Conservation (phyloP, 148 eudicot genomes). For the Rhododendron simsii region DNA sequence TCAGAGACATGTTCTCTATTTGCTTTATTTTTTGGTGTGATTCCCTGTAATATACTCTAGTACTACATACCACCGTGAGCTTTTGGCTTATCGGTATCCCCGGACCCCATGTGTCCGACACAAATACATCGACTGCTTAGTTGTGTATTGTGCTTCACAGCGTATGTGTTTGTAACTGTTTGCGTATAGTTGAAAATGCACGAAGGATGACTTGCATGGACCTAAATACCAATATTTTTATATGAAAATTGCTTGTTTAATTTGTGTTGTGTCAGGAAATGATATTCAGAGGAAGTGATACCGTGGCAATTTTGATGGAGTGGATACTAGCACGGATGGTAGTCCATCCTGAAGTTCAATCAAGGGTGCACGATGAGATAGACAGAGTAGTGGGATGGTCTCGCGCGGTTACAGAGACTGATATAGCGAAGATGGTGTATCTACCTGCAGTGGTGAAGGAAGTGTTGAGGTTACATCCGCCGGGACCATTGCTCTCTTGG, state of each 20-base stretch:
- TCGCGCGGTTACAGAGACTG: conserved; percentile 46
- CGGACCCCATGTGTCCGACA: too few relatives aligned
- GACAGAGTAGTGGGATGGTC: conserved; percentile 46
- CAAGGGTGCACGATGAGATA: conserved; percentile 51
- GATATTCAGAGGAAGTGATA: conserved; percentile 82
- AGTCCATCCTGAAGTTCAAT: conserved; percentile 51
- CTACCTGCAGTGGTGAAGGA: conserved; percentile 62
- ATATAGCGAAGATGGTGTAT: conserved; percentile 34
- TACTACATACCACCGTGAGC: neutral
- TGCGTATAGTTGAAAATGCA: too few relatives aligned
- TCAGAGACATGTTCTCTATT: neutral
- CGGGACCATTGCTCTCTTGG: conserved; percentile 82
- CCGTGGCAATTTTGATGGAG: conserved; percentile 62
- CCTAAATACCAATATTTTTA: neutral
- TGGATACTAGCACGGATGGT: conserved; percentile 67
- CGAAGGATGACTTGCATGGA: too few relatives aligned
- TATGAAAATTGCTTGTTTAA: neutral
- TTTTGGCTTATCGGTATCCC: neutral
- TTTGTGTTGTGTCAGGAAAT: conserved; percentile 43
- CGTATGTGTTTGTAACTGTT: neutral
- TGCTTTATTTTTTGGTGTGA: neutral
- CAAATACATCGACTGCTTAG: neutral
- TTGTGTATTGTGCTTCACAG: neutral
- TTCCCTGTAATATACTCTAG: neutral
- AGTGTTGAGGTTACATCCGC: conserved; percentile 63